Evolutionary conservation across 495 filamentous ascomycete species (phyloP).

Genomic region (Aspergillus ostianus): DNA sequence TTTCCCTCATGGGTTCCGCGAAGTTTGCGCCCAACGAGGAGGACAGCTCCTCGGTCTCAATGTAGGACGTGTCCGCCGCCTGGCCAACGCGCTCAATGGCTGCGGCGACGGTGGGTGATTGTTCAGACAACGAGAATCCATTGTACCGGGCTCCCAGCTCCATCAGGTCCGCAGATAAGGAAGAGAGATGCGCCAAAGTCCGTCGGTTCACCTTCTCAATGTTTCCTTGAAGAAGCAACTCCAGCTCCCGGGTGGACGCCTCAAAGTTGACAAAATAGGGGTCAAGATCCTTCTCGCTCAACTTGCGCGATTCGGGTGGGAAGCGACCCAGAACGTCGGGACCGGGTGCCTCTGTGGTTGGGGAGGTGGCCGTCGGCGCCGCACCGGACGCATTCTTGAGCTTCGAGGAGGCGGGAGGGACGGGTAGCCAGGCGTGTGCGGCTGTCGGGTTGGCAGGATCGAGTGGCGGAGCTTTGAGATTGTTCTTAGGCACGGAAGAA

Average conservation of each 20-base stretch:
- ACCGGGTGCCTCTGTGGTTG: conserved; percentile 55
- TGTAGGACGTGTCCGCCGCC: conserved; percentile 92
- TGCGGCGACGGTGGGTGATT: conserved; percentile 79
- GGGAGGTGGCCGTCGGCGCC: conserved; percentile 51
- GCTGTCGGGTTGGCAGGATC: conserved; percentile 86
- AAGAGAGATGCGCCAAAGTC: conserved; percentile 78
- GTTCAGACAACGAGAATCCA: conserved; percentile 93
- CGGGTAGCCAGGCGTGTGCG: conserved; percentile 84
- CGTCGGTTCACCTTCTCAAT: conserved; percentile 95
- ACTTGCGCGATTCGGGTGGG: conserved; percentile 69
- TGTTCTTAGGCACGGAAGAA: conserved; percentile 87
- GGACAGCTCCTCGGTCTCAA: conserved; percentile 90
- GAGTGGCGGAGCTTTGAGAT: conserved; percentile 87
- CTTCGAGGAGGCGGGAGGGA: conserved; percentile 81
- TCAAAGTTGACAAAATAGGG: conserved; percentile 95
- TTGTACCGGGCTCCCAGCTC: conserved; percentile 94
- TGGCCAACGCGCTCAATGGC: conserved; percentile 94
- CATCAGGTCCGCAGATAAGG: conserved; percentile 80
- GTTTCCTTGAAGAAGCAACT: conserved; percentile 79
- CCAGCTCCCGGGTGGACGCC: conserved; percentile 80
- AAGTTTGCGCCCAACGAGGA: conserved; percentile 80
- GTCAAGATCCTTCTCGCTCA: conserved; percentile 88
- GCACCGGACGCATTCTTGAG: conserved; percentile 60
- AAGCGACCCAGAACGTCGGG: conserved; percentile 74
- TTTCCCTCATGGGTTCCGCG: conserved; percentile 95